phyloP scores from a whole-genome alignment of 768 basidiomycete genomes.

The Pulveroboletus sp. region DNA sequence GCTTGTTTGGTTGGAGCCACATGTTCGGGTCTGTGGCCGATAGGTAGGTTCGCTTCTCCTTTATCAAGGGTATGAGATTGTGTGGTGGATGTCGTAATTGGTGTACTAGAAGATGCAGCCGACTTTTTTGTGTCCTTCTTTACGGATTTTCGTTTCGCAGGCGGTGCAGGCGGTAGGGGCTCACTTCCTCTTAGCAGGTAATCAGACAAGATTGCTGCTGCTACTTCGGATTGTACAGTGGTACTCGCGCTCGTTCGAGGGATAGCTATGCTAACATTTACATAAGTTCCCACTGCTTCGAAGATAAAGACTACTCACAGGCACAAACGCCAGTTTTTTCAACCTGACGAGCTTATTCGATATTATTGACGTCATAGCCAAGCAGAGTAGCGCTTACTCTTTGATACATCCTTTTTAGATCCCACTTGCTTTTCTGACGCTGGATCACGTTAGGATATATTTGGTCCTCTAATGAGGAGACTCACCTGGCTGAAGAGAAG shows the following conservation, averaged over 20 bases:
- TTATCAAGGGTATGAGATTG: not conserved
- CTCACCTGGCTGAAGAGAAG: slow-evolving; percentile 11
- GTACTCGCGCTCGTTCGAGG: slow-evolving; percentile 17
- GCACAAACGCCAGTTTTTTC: slow-evolving; percentile 8
- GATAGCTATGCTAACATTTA: slow-evolving; percentile 22
- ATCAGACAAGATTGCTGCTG: slow-evolving; percentile 17
- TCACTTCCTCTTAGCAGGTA: slow-evolving; percentile 2
- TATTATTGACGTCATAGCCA: slow-evolving; percentile 2
- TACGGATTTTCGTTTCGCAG: slow-evolving; percentile 5
- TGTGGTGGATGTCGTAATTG: not conserved
- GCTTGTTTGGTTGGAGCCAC: not conserved
- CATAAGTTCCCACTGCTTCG: slow-evolving; percentile 13
- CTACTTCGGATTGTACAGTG: slow-evolving; percentile 14
- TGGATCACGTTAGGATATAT: slow-evolving; percentile 3
- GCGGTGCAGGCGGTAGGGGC: slow-evolving; percentile 3
- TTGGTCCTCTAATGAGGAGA: not conserved
- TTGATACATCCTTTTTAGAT: not conserved
- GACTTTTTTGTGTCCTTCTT: slow-evolving; percentile 10
- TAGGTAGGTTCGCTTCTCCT: not conserved
- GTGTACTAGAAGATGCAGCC: not conserved
- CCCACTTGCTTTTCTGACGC: not conserved
- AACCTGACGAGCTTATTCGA: slow-evolving; percentile 6
- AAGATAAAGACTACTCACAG: slow-evolving; percentile 12
- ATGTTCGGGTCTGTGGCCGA: not conserved
- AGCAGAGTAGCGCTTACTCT: slow-evolving; percentile 7